A percentile compares a stretch with the other conserved stretches of the same genome.
phyloP scores from a whole-genome alignment of 2,329 filamentous ascomycete genomes.

The Nannizziopsis barbatae region DNA sequence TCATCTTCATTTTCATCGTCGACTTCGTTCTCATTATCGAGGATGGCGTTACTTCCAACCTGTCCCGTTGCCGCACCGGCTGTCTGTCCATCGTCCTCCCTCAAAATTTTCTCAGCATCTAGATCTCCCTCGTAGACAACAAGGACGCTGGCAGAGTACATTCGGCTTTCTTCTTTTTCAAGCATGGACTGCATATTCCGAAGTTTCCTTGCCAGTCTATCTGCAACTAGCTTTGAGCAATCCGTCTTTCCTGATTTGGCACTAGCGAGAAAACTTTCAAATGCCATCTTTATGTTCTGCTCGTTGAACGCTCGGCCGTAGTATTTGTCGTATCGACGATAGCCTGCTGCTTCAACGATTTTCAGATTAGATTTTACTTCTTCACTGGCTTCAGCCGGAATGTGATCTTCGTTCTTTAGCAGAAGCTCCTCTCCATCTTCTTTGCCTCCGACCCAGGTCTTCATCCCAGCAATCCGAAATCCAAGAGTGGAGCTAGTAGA shows the following conservation, averaged over 20 bases:
- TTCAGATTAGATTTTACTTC: slow-evolving; percentile 37
- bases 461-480: slow-evolving; percentile 56
- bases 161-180: slow-evolving; percentile 50
- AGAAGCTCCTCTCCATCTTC: slow-evolving; percentile 22
- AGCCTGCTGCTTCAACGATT: slow-evolving; percentile 41
- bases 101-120: slow-evolving; percentile 40
- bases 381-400: slow-evolving; percentile 41
- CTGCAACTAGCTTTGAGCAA: slow-evolving; percentile 35
- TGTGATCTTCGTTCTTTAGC: slow-evolving; percentile 27
- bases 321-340: slow-evolving; percentile 53
- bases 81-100: slow-evolving; percentile 21
- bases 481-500: slow-evolving; percentile 51
- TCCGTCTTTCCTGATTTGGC: slow-evolving; percentile 32
- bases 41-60: slow-evolving; percentile 8
- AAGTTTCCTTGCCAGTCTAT: slow-evolving; percentile 33
- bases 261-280: slow-evolving; percentile 46
- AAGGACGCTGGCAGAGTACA: slow-evolving; percentile 56
- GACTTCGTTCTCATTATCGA: background rate
- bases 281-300: slow-evolving; percentile 46
- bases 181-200: slow-evolving; percentile 38
- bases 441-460: slow-evolving; percentile 41
- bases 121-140: slow-evolving; percentile 57
- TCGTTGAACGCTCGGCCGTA: slow-evolving; percentile 51
- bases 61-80: slow-evolving; percentile 11
- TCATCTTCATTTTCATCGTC: slow-evolving; percentile 39